Evolutionary conservation across 306 rosid species (phyloP).

Genomic region (Canavalia ensiformis): DNA sequence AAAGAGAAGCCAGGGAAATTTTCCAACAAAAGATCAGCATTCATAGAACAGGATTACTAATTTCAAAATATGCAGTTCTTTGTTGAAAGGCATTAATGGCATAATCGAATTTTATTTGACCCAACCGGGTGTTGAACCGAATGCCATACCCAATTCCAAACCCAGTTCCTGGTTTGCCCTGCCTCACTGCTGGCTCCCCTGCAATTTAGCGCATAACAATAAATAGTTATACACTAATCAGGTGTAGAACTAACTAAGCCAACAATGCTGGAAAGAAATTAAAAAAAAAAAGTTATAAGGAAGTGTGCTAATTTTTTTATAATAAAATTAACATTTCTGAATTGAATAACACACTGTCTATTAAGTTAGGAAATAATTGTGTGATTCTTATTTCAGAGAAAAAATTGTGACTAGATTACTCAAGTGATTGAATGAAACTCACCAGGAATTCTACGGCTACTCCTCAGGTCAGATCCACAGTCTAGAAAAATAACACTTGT

Average conservation of each 20-base stretch:
- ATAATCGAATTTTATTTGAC: conserved; percentile 65
- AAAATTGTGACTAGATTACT: conserved; percentile 14
- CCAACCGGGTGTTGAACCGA: conserved; percentile 64
- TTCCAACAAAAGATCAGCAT: conserved; percentile 3
- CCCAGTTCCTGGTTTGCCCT: conserved; percentile 80
- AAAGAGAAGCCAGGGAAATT: not conserved
- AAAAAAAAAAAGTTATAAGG: too few relatives aligned
- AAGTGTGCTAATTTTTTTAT: too few relatives aligned
- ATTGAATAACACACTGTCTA: not conserved
- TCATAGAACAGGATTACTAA: conserved; percentile 60
- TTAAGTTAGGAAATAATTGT: not conserved
- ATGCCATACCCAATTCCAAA: conserved; percentile 69
- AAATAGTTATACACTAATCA: not conserved
- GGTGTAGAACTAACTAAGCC: not conserved
- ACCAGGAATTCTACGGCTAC: conserved; percentile 65
- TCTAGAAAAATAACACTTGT: conserved; percentile 73
- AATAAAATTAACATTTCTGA: not conserved
- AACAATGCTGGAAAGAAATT: not conserved
- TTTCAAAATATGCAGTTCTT: conserved; percentile 63
- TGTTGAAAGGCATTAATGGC: conserved; percentile 68
- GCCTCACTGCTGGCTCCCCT: conserved; percentile 75
- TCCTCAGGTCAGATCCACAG: conserved; percentile 72
- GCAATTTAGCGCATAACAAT: conserved; percentile 40
- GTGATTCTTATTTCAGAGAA: not conserved
- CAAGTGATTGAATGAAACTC: conserved; percentile 48